Evolutionary conservation across 2,329 filamentous ascomycete species (phyloP).

Genomic region (Clarireedia paspali): DNA sequence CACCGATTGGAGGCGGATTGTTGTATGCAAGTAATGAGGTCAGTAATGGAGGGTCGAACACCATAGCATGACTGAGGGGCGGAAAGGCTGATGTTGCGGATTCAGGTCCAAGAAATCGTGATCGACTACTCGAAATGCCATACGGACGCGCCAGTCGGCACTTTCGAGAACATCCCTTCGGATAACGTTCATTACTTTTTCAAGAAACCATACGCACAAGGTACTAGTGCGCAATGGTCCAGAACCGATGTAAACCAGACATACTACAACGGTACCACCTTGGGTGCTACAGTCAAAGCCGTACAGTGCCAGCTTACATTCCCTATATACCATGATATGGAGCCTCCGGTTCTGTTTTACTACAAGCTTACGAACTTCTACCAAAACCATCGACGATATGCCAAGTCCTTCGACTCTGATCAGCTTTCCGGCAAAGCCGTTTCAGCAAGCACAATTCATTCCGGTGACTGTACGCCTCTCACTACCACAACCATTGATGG

Average conservation of each 20-base stretch:
- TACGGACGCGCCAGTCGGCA: conserved; percentile 41
- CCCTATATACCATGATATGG: conserved; percentile 69
- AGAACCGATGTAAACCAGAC: conserved; percentile 32
- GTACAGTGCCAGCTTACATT: conserved; percentile 67
- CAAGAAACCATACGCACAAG: conserved; percentile 40
- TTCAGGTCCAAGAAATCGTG: conserved; percentile 60
- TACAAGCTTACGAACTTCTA: conserved; percentile 97
- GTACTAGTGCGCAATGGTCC: conserved; percentile 15
- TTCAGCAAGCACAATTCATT: conserved; percentile 50
- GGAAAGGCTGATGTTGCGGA: neutral
- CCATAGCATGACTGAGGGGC: neutral
- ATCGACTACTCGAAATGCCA: conserved; percentile 85
- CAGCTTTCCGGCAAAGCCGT: conserved; percentile 72
- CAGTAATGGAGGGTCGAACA: conserved; percentile 22
- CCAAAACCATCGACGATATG: conserved; percentile 96
- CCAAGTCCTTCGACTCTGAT: conserved; percentile 75
- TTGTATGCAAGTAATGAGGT: conserved; percentile 80
- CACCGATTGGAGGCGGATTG: conserved; percentile 80
- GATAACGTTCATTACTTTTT: conserved; percentile 39
- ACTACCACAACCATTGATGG: conserved; percentile 41
- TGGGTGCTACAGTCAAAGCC: conserved; percentile 28
- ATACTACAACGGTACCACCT: conserved; percentile 28
- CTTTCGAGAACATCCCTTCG: conserved; percentile 5
- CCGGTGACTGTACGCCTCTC: conserved; percentile 70
- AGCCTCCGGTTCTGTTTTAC: conserved; percentile 81